Evolutionary conservation across 2,329 filamentous ascomycete genomes (phyloP), one percentile per base, ranked within the genome.

Genomic region (Penicillium sclerotigenum): DNA sequence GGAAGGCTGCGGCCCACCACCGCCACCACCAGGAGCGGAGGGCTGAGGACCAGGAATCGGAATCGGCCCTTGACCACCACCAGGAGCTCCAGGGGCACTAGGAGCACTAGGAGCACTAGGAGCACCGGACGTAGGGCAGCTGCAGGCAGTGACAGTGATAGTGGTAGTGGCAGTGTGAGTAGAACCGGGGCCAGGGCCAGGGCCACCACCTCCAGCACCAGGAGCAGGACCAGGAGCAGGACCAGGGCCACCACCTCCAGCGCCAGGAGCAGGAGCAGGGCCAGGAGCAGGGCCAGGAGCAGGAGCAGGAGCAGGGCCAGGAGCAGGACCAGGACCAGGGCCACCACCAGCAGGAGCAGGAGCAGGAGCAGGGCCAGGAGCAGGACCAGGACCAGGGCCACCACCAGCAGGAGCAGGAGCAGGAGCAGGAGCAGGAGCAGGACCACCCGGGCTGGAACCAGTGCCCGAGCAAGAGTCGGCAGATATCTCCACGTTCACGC

Each of bases 401-500:
- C 65, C 47, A 28, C 59, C 54, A n/a, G n/a, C 36, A 40, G 34
- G 28, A 9, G 20, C 42, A 9, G 46, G 37, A 11, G 20, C 31
- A 5, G 37, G 47, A 34, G 49, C 48, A 18, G 46, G 34, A 31
- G 10, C 28, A 2, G 57, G 42, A 8, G 48, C 28, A 37, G 34
- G 20, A 16, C 57, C 24, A n/a, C n/a, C n/a, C n/a, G n/a, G n/a
- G n/a, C n/a, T n/a, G n/a, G n/a, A n/a, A n/a, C n/a, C n/a, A 38
- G 65, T 41, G 40, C 62, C 62, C 14, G 62, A 66, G 68, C 76
- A 78, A 36, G 65, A 65, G 57, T 75, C 72, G 11, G 75, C 73
- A 14, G 38, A 68, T 37, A 77, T 47, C 9, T 59, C 49, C 47
- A 78, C 63, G 18, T 65, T 58, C 52, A 66, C 61, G 67, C 77